Percentiles rank a stretch among this genome's conserved stretches.
Conservation (phyloP, 306 rosid genomes). For the Quercus gilva region DNA sequence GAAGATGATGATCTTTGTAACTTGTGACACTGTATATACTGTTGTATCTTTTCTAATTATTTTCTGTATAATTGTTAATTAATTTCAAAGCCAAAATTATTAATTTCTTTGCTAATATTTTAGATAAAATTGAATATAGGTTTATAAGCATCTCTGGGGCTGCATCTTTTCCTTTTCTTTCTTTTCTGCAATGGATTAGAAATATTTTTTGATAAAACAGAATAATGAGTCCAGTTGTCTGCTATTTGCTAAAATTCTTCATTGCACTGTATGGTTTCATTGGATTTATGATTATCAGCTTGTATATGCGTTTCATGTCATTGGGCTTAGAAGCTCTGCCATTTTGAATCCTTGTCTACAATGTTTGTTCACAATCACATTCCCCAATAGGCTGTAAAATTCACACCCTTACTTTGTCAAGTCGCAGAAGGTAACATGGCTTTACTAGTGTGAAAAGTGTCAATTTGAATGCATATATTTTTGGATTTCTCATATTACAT, state of each 20-base stretch:
- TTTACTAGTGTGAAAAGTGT: neutral
- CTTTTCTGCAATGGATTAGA: neutral
- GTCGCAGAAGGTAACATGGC: neutral
- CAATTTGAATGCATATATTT: neutral
- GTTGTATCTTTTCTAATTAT: neutral
- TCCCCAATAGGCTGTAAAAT: neutral
- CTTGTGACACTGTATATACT: neutral
- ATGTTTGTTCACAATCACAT: neutral
- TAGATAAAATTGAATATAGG: neutral
- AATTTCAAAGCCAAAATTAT: neutral
- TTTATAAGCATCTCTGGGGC: neutral
- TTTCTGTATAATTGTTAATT: neutral
- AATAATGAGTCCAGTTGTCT: neutral
- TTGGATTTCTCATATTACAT: neutral
- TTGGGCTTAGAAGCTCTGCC: neutral
- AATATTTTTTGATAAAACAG: neutral
- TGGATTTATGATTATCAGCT: neutral
- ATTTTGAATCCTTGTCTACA: neutral
- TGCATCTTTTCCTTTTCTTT: neutral
- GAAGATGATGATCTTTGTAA: neutral
- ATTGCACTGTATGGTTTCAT: neutral
- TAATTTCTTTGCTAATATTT: neutral
- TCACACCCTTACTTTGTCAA: neutral
- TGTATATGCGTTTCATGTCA: neutral
- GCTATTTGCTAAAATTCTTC: too few relatives aligned